Base-by-base conservation (phyloP, 1,284 basidiomycete species). In the Schizophyllum amplum region DNA sequence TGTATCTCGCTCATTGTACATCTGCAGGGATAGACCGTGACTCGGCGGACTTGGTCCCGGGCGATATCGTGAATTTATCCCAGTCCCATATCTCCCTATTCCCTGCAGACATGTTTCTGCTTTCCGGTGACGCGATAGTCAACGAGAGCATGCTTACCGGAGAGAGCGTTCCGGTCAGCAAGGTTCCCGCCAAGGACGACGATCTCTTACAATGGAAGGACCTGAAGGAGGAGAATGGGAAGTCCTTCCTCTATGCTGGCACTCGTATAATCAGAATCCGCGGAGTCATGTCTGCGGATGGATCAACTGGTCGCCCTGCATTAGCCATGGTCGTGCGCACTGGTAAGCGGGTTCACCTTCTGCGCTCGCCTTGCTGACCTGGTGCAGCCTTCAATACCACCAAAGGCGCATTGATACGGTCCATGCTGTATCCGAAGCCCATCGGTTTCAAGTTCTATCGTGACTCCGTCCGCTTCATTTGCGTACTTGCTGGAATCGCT, bases 101-200 rank as follows among this genome's bases (percentile, higher is more conserved):
- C 62, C 97, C 97, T 0, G 92, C 93, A 13, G 97, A 99, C 69
- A 82, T 96, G 61, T 83, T 98, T 63, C 79, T 98, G 17, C 83
- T 99, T 25, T 92, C 91, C 5, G 96, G 97, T 4, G 97, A 98
- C 68, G 94, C 94, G 0, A 97, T 99, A 61, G 90, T 98, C 57
- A 98, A 99, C 69, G 97, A 99, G 74, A 96, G 93, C 61, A 98
- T 98, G 96, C 82, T 99, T 17, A 98, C 94, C 0, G 94, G 94
- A 9, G 95, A 98, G 71, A 95, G 92, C 64, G 90, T 98, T 0
- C 95, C 94, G 0, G 92, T 98, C 56, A 90, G 87, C 67, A 98
- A 98, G 70, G 71, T 81, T 23, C 88, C 94, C 0, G 78, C 87
- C 56, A 86, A 81, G 62, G 87, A 90, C 63, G 84, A 85, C 47